A percentile compares a stretch with the other conserved stretches of the same genome.
These are phyloP conservation scores for Cryptococcus sp. DNA, from an alignment of 1,284 basidiomycete species.

Conservation along the genomic window DNA sequence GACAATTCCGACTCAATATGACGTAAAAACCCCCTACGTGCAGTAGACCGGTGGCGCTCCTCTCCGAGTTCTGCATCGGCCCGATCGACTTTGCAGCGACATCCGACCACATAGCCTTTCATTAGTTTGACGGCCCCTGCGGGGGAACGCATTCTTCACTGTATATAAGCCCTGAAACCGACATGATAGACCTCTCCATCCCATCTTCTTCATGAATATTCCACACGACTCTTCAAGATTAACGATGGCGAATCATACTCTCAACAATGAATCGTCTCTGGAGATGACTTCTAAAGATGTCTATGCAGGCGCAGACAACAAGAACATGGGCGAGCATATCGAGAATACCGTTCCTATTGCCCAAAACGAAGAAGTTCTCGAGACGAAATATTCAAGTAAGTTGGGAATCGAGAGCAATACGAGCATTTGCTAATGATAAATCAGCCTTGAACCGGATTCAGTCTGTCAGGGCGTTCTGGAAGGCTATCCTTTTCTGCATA, in stretches of 20 bases:
- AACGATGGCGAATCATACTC: constrained; percentile 5
- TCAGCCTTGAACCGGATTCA: constrained; percentile 9
- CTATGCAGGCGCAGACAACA: neutral
- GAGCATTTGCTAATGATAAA: neutral
- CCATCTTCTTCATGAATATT: too few relatives aligned
- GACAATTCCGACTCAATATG: too few relatives aligned
- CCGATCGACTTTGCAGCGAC: neutral
- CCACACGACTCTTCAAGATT: too few relatives aligned
- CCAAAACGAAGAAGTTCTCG: constrained; percentile 10
- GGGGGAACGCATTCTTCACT: constrained; percentile 1
- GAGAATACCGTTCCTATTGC: constrained; percentile 1
- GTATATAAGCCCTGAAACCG: too few relatives aligned
- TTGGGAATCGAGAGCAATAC: neutral
- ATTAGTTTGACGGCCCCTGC: constrained; percentile 1
- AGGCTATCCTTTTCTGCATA: constrained; percentile 21
- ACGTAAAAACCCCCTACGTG: too few relatives aligned
- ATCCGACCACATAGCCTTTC: neutral
- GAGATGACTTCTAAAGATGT: constrained; percentile 5
- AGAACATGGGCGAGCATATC: constrained; percentile 4
- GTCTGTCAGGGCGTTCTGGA: constrained; percentile 24
- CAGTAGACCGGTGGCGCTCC: too few relatives aligned
- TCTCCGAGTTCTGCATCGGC: too few relatives aligned
- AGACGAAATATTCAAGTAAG: constrained; percentile 23
- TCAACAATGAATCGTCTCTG: constrained; percentile 4
- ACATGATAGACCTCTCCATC: too few relatives aligned